These are phyloP conservation scores for Lycium ferocissimum DNA, from an alignment of 257 asterid genomes.

Conservation along the genomic window DNA sequence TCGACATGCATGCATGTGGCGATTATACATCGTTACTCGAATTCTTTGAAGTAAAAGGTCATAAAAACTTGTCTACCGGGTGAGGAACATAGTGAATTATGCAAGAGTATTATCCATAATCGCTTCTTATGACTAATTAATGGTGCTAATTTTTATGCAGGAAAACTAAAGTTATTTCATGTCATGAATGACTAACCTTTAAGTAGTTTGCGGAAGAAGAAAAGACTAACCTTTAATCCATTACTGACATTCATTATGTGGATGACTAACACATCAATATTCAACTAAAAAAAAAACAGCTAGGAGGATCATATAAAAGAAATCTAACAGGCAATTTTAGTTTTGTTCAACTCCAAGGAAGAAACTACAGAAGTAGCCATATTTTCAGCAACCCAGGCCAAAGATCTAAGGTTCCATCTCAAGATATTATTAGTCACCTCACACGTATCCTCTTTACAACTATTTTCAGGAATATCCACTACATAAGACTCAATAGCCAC, in stretches of 20 bases:
- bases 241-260: neutral
- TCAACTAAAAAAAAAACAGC: neutral
- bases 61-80: no score
- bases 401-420: slow-evolving; percentile 48
- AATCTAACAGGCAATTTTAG: neutral
- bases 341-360: neutral
- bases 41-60: neutral
- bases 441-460: slow-evolving; percentile 54
- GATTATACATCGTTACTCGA: neutral
- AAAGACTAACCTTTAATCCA: neutral
- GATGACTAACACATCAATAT: neutral
- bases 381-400: slow-evolving; percentile 48
- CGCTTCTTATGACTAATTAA: neutral
- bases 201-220: neutral
- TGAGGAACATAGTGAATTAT: neutral
- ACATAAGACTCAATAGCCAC: slow-evolving; percentile 61
- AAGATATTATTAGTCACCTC: slow-evolving; percentile 56
- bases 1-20: no score
- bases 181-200: neutral
- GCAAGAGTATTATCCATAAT: no score
- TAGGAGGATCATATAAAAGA: neutral
- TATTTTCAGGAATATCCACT: slow-evolving; percentile 63
- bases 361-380: slow-evolving; percentile 35
- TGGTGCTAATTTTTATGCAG: neutral
- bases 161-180: neutral